Evolutionary conservation across 2,329 filamentous ascomycete species (phyloP).

Genomic region (Ceratocystis cacaofunesta): DNA sequence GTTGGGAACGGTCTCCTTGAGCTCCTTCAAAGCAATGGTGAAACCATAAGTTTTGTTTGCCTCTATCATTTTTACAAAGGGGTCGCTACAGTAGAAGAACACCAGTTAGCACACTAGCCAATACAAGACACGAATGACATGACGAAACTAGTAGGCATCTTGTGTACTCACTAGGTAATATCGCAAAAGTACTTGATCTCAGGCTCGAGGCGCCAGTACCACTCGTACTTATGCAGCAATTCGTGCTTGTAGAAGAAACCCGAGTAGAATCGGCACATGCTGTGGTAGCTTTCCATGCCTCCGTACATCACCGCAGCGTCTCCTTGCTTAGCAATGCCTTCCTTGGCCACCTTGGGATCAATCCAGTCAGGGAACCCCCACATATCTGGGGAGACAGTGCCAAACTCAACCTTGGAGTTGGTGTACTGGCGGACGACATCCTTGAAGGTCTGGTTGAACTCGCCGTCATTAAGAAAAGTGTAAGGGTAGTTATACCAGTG

Average conservation of each 20-base stretch:
- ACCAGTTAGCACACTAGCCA: neutral
- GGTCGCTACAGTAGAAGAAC: conserved; percentile 45
- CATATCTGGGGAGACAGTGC: conserved; percentile 76
- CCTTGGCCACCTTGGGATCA: conserved; percentile 80
- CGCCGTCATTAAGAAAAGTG: conserved; percentile 92
- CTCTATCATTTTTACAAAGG: conserved; percentile 88
- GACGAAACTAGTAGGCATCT: neutral
- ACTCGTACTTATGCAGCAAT: conserved; percentile 88
- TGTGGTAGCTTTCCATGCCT: conserved; percentile 94
- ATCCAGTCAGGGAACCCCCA: conserved; percentile 98
- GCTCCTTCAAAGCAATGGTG: conserved; percentile 95
- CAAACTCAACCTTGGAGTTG: conserved; percentile 78
- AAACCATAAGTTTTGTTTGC: conserved; percentile 97
- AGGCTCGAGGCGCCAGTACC: conserved; percentile 98
- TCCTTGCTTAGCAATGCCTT: conserved; percentile 91
- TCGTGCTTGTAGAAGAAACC: conserved; percentile 99
- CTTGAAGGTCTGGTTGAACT: conserved; percentile 92
- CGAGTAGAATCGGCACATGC: conserved; percentile 99
- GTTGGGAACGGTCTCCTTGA: conserved; percentile 94
- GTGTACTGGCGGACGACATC: conserved; percentile 79
- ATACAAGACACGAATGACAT: neutral
- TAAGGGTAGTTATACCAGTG: conserved; percentile 98
- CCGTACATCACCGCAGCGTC: conserved; percentile 98
- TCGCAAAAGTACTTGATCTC: conserved; percentile 99
- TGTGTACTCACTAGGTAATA: conserved; percentile 67